phyloP scores from a whole-genome alignment of 306 rosid genomes.

The Casuarina glauca region DNA sequence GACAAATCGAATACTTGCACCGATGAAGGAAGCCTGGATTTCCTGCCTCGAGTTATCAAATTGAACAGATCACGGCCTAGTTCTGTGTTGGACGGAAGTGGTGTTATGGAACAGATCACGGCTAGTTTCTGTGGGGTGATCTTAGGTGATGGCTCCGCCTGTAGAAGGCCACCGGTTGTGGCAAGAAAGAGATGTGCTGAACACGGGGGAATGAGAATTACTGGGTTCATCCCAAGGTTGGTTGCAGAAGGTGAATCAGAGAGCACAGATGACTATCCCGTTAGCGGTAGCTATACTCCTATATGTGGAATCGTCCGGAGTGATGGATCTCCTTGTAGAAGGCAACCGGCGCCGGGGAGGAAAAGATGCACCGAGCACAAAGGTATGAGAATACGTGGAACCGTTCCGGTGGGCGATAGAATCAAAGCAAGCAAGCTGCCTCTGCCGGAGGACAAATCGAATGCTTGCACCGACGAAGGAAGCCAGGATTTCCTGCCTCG shows the following conservation, averaged over 20 bases:
- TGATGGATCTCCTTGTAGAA: conserved; percentile 66
- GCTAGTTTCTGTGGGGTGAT: conserved; percentile 61
- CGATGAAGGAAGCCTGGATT: conserved; percentile 41
- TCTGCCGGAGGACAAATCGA: conserved; percentile 33
- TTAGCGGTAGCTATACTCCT: conserved; percentile 26
- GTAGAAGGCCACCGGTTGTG: conserved; percentile 58
- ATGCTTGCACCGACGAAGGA: conserved; percentile 35
- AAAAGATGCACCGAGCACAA: conserved; percentile 80
- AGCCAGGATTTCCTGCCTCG: conserved; percentile 46
- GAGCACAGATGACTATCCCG: conserved; percentile 15
- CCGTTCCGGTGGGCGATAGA: too few species aligned
- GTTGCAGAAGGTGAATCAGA: conserved; percentile 26
- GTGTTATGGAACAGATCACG: conserved; percentile 32
- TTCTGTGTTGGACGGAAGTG: conserved; percentile 35
- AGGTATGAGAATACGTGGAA: conserved; percentile 54
- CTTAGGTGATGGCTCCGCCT: too few species aligned
- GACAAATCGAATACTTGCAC: too few species aligned
- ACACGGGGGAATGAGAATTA: conserved; percentile 74
- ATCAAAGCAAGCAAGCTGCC: conserved; percentile 51
- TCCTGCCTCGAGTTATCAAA: conserved; percentile 59
- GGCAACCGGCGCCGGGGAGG: conserved; percentile 54
- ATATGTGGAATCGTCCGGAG: conserved; percentile 62
- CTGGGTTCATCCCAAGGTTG: conserved; percentile 7
- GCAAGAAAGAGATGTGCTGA: conserved; percentile 75
- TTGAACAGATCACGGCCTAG: conserved; percentile 64